Evolutionary conservation across 2,329 filamentous ascomycete genomes (phyloP).

Genomic region (Ophiosphaerella narmari): DNA sequence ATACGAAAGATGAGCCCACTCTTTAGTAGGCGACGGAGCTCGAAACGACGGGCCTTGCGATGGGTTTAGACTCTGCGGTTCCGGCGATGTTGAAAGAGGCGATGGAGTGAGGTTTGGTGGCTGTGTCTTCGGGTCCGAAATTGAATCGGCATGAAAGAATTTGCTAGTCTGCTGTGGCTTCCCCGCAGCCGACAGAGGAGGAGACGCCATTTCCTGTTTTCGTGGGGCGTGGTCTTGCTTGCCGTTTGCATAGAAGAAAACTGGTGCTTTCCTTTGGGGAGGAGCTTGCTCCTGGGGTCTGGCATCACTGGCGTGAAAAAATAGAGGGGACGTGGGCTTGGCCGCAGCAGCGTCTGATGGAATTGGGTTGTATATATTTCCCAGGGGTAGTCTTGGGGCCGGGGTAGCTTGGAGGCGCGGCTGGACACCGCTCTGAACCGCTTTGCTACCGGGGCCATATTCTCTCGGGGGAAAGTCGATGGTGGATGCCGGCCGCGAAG

Average conservation of each 20-base stretch:
- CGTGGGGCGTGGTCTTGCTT: conserved; percentile 47
- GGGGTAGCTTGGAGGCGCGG: conserved; percentile 36
- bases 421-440: conserved; percentile 26
- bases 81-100: conserved; percentile 30
- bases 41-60: conserved; percentile 29
- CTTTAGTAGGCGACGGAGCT: conserved; percentile 53
- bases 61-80: conserved; percentile 19
- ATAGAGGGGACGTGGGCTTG: conserved; percentile 63
- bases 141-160: conserved; percentile 73
- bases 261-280: conserved; percentile 50
- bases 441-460: conserved; percentile 26
- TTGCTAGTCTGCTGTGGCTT: conserved; percentile 52
- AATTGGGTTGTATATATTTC: conserved; percentile 28
- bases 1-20: conserved; percentile 55
- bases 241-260: conserved; percentile 59
- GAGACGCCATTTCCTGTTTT: conserved; percentile 34
- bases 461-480: conserved; percentile 37
- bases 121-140: conserved; percentile 46
- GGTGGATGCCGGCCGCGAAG: conserved; percentile 40
- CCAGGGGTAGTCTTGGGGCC: conserved; percentile 29
- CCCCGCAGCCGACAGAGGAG: conserved; percentile 36
- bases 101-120: conserved; percentile 42
- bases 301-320: conserved; percentile 89
- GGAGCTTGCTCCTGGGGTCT: conserved; percentile 42
- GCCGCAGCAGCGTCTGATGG: conserved; percentile 32